Conservation (phyloP, 2,329 filamentous ascomycete genomes). For the Ophiosphaerella korrae region DNA sequence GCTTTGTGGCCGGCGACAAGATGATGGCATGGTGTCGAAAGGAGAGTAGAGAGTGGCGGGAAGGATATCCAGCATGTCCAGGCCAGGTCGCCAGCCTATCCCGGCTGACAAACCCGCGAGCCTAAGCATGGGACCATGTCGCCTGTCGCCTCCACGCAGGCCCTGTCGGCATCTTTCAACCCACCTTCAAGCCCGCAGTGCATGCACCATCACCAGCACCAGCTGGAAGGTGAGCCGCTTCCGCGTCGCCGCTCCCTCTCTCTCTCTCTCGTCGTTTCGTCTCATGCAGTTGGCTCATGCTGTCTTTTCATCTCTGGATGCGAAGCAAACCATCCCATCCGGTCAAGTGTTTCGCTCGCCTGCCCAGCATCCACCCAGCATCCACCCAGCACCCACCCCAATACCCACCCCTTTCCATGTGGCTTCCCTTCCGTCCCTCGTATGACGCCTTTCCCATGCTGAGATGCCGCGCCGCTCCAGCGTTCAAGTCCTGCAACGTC, state of each 20-base stretch:
- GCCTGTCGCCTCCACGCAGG: neutral
- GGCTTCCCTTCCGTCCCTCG: conserved; percentile 6
- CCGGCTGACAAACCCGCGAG: too few species aligned
- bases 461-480: neutral
- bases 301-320: conserved; percentile 1
- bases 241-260: conserved; percentile 11
- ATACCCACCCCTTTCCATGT: conserved; percentile 11
- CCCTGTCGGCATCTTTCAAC: neutral
- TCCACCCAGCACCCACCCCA: too few species aligned
- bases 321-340: conserved; percentile 5
- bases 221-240: conserved; percentile 18
- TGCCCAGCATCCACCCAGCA: too few species aligned
- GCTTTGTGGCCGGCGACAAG: too few species aligned
- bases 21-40: too few species aligned
- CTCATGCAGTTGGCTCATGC: conserved; percentile 1
- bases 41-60: too few species aligned
- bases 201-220: conserved; percentile 6
- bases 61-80: too few species aligned
- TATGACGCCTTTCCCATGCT: neutral
- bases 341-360: conserved; percentile 2
- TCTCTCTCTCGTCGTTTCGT: neutral
- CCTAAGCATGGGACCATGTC: neutral
- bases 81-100: too few species aligned
- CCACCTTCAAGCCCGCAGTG: neutral
- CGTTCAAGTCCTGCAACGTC: neutral